A percentile compares a stretch with the other conserved stretches of the same genome.
Conservation (phyloP, 1,284 basidiomycete genomes). For the Malassezia globosa region DNA sequence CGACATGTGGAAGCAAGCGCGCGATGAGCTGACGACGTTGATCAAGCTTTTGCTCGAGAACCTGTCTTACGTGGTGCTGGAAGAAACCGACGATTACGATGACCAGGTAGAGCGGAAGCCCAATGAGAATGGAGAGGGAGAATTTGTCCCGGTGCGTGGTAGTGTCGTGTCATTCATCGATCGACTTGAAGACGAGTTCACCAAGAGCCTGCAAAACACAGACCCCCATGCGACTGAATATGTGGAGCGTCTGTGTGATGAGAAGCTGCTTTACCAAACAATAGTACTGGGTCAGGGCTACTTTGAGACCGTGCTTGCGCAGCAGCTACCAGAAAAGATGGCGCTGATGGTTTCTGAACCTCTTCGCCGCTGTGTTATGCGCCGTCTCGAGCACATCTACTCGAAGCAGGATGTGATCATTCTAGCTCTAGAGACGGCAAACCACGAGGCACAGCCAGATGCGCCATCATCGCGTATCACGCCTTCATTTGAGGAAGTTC, state of each 20-base stretch:
- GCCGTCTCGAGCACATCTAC: constrained; percentile 93
- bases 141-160: constrained; percentile 38
- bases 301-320: constrained; percentile 51
- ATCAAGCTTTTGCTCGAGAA: constrained; percentile 66
- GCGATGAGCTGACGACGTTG: constrained; percentile 76
- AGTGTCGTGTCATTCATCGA: constrained; percentile 61
- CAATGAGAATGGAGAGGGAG: constrained; percentile 48
- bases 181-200: constrained; percentile 95
- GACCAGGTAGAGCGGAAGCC: constrained; percentile 77
- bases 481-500: constrained; percentile 17
- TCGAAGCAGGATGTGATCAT: constrained; percentile 87
- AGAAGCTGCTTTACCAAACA: constrained; percentile 83
- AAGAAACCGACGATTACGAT: constrained; percentile 83
- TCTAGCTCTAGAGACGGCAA: constrained; percentile 63
- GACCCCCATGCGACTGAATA: constrained; percentile 98
- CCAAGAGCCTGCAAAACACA: constrained; percentile 91
- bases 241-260: constrained; percentile 72
- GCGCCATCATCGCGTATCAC: constrained; percentile 28
- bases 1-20: constrained; percentile 79
- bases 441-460: constrained; percentile 45
- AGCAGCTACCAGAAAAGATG: constrained; percentile 12
- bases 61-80: constrained; percentile 62
- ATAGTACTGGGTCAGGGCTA: constrained; percentile 83
- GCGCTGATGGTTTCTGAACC: constrained; percentile 19
- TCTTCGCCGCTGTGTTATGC: constrained; percentile 67